Evolutionary conservation across 192 early-diverging fungal genomes (phyloP), one percentile per base, ranked within the genome.

Genomic region (Helicostylum pulchrum): DNA sequence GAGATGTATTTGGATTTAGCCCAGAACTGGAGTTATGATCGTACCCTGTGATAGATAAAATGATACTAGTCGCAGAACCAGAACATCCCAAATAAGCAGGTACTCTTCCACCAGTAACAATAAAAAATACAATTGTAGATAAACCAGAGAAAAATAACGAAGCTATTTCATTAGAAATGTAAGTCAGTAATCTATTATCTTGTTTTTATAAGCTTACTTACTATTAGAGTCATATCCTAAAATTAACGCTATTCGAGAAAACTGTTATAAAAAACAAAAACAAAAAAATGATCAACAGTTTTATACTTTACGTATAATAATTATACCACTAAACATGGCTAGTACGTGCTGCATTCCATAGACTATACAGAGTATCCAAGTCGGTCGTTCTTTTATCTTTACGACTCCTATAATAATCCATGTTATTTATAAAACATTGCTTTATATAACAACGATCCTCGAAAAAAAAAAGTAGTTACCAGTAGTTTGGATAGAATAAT

Each of bases 21-120:
- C 36, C 36, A 7, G 34, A 53, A 61, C 31, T 34, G 4, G 68
- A 47, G 14, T 20, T 14, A 51, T 72, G 72, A 17, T 56, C 50
- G 36, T 71, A 84, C 8, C 75, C 77, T 11, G 83, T 79, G 15
- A 77, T 63, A 3, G 75, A 46, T 8, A 58, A 45, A 9, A 84
- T 63, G 20, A 66, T 67, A 32, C 75, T 62, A 4, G 84, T 60
- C 57, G 83, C 84, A 10, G 83, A 77, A 14, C 76, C 76, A 17
- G 79, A 79, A 17, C 78, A 78, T n/a, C 83, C 83, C 19, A 84
- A 70, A 57, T 81, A 84, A 2, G 83, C 72, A 9, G 83, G 83
- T 4, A 84, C 74, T 34, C 83, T 59, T 17, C 83, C 83, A 26
- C 78, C 75, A 14, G 75, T 81, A 14, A 83, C 58, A 10, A 78